phyloP scores from a whole-genome alignment of 192 early-diverging fungal genomes.

The Phycomyces nitens region DNA sequence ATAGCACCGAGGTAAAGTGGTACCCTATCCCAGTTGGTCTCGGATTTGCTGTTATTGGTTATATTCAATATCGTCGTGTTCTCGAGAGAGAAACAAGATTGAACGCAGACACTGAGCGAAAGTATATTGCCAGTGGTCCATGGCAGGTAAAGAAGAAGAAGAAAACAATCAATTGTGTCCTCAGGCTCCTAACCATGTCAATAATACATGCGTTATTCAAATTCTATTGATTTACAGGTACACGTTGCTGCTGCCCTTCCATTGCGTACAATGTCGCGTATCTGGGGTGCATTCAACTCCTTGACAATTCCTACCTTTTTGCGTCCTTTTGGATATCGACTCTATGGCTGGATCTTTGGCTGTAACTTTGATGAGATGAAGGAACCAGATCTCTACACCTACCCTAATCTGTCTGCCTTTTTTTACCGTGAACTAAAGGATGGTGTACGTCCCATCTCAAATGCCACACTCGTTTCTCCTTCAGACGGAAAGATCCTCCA shows the following conservation, averaged over 20 bases:
- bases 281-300: constrained; percentile 88
- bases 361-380: constrained; percentile 95
- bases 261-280: constrained; percentile 81
- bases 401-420: constrained; percentile 85
- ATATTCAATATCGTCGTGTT: constrained; percentile 62
- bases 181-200: not conserved
- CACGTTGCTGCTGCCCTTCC: constrained; percentile 85
- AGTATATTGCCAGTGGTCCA: constrained; percentile 69
- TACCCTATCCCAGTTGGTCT: constrained; percentile 71
- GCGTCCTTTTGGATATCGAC: constrained; percentile 67
- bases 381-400: constrained; percentile 71
- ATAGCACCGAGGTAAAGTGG: constrained; percentile 54
- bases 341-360: constrained; percentile 84
- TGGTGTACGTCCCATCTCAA: constrained; percentile 66
- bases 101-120: constrained; percentile 25
- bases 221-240: constrained; percentile 47
- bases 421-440: constrained; percentile 90
- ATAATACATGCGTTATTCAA: not conserved
- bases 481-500: constrained; percentile 90
- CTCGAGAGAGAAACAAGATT: constrained; percentile 36
- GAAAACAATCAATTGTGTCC: not conserved
- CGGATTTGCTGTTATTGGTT: constrained; percentile 69
- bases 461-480: constrained; percentile 74
- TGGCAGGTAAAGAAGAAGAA: constrained; percentile 77
- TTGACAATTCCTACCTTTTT: constrained; percentile 77